phyloP scores from a whole-genome alignment of 345 rosid species.

The Arabidopsis thaliana region DNA sequence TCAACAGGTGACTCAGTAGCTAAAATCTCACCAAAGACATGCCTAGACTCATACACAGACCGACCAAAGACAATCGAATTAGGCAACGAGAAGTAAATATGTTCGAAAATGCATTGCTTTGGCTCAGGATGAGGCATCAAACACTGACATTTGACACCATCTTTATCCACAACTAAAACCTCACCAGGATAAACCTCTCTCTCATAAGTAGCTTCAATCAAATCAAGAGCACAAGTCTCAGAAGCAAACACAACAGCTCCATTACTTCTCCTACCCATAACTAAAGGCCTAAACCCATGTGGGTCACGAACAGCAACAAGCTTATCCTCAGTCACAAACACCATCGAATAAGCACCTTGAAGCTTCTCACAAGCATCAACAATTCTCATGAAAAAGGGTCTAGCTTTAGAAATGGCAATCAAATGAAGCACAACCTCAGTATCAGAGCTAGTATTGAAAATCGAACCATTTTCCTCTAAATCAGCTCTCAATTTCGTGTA shows the following conservation, averaged over 20 bases:
- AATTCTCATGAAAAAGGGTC: conserved; percentile 80
- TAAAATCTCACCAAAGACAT: conserved; percentile 68
- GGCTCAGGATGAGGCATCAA: conserved; percentile 80
- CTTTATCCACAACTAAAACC: conserved; percentile 83
- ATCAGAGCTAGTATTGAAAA: conserved; percentile 85
- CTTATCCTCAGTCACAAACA: conserved; percentile 84
- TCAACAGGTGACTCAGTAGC: conserved; percentile 83
- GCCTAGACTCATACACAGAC: conserved; percentile 81
- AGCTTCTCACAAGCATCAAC: conserved; percentile 87
- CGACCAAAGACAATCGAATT: conserved; percentile 80
- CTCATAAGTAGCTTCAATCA: conserved; percentile 93
- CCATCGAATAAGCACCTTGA: conserved; percentile 87
- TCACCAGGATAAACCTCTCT: conserved; percentile 95
- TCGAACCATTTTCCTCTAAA: conserved; percentile 79
- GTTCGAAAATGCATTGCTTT: conserved; percentile 94
- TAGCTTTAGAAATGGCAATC: conserved; percentile 79
- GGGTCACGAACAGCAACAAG: conserved; percentile 88
- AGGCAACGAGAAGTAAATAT: conserved; percentile 84
- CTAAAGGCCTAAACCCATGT: conserved; percentile 80
- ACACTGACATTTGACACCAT: conserved; percentile 81
- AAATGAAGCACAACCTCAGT: conserved; percentile 92
- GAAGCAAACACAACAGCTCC: conserved; percentile 90
- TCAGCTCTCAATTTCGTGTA: conserved; percentile 60
- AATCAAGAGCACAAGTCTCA: conserved; percentile 96
- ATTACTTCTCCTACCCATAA: conserved; percentile 90